Evolutionary conservation across 1,139 yeast species (phyloP), one percentile per base, ranked within the genome.

Genomic region (Blastobotrys capitulatus): DNA sequence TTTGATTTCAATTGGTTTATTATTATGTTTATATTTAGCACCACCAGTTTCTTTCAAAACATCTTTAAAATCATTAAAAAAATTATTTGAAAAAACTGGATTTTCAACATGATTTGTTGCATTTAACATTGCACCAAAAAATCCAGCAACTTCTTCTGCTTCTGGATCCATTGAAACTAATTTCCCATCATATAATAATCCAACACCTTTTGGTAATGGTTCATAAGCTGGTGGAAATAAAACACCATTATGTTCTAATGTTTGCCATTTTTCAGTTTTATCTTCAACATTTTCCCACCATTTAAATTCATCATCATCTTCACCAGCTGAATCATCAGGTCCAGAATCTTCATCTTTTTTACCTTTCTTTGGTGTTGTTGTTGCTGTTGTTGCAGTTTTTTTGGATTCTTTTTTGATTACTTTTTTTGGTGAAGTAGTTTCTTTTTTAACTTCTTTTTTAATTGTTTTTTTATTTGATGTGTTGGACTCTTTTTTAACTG

Each of bases 61-160:
- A 50, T 75, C 68, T 42, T 71, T 57, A 60, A 92, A 89, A 67
- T 92, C 98, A 26, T 73, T 68, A 60, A 90, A 90, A 69, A 92
- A 92, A 65, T 92, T 92, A 63, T 82, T 78, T 58, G 83, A 95
- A 66, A 92, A 92, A 1, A 80, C 82, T 0, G 95, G 90, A 63
- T 89, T 90, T 56, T 81, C 77, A 13, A 90, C 95, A 67, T 90
- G 97, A 58, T 89, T 97, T 12, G 34, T 39, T 0, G 94, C 78
- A 58, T 86, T 90, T 41, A 90, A 55, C 80, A 90, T 77, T 7
- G 96, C 96, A 16, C 86, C 97, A 66, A 76, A 92, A 63, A 89
- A 90, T 0, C 97, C 97, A 0, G 97, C 97, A 34, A 92, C 97
- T 67, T 92, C 97, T 67, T 92, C 98, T 1, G 97, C 97, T 50